Percentiles rank a stretch among this genome's conserved stretches.
phyloP scores from a whole-genome alignment of 192 early-diverging fungal genomes.

The Backusella liffmaniae region DNA sequence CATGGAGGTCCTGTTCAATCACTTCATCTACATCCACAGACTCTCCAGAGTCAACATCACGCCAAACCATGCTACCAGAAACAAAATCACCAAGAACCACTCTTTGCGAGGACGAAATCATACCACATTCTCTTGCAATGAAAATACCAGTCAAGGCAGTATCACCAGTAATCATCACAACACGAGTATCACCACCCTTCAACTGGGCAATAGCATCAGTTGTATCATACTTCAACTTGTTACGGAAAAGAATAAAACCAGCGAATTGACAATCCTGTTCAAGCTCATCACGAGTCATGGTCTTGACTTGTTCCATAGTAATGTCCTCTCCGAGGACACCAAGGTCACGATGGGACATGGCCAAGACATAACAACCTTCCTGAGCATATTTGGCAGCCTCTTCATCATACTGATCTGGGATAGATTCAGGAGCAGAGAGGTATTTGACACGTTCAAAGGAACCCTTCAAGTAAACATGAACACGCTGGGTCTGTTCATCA shows the following conservation, averaged over 20 bases:
- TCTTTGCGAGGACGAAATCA: conserved; percentile 52
- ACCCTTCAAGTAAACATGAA: conserved; percentile 64
- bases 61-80: conserved; percentile 45
- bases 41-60: conserved; percentile 54
- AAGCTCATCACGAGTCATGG: conserved; percentile 57
- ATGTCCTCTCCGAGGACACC: conserved; percentile 45
- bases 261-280: conserved; percentile 54
- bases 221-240: conserved; percentile 76
- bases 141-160: conserved; percentile 72
- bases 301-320: conserved; percentile 33
- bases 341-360: conserved; percentile 63
- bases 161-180: conserved; percentile 89
- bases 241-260: conserved; percentile 74
- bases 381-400: conserved; percentile 60
- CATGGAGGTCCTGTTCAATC: conserved; percentile 15
- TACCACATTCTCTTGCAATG: conserved; percentile 66
- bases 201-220: conserved; percentile 63
- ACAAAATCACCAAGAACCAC: conserved; percentile 56
- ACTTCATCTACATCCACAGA: conserved; percentile 33
- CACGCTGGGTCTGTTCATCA: conserved; percentile 43
- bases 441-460: conserved; percentile 67
- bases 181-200: conserved; percentile 63
- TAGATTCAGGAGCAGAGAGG: conserved; percentile 26
- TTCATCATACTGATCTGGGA: conserved; percentile 59
- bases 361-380: conserved; percentile 81